Base-by-base conservation (phyloP, 2,329 filamentous ascomycete genomes). In the Cylindrodendrum hubeiense region DNA sequence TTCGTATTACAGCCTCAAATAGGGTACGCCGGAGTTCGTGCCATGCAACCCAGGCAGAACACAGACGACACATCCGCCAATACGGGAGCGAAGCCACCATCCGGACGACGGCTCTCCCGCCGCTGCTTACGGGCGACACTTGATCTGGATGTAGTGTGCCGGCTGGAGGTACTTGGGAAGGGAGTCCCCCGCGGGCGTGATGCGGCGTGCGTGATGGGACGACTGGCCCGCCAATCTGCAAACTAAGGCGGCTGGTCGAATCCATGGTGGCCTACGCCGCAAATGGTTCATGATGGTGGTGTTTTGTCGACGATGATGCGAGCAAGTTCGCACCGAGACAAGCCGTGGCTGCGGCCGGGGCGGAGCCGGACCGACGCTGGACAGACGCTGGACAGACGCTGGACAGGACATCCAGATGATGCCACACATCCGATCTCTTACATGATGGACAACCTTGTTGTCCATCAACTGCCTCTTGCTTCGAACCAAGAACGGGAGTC, bases 81-180 rank as follows among this genome's bases (percentile, higher is more conserved):
- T 62, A 62, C 59, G 59, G 52, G 51, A 54, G 28, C 41, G 43
- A 55, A 61, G 58, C 22, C 50, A 54, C 51, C 59, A 56, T 54
- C 46, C 44, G n/a, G 33, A 55, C 34, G 37, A 44, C 24, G n/a
- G 22, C 9, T 22, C 52, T 21, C 33, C 22, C 34, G n/a, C 22
- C 33, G 50, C 30, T 37, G 21, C 37, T 56, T 56, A 46, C 52
- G 26, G 33, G 26, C 37, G 15, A 19, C 15, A n/a, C 37, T 39
- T 17, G 37, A 39, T n/a, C 37, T 39, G 17, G 15, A 39, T 39
- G 37, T 39, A 39, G 15, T 39, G 37, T 17, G 17, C 8, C 15
- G 5, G 5, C 4, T 39, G 2, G 37, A 39, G 24, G 26, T 49
- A 49, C 46, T 49, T 49, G 26, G 24, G 19, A 10, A 50, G 47